Base-by-base conservation (phyloP, 208 protist species). In the Crithidia brevicula region DNA sequence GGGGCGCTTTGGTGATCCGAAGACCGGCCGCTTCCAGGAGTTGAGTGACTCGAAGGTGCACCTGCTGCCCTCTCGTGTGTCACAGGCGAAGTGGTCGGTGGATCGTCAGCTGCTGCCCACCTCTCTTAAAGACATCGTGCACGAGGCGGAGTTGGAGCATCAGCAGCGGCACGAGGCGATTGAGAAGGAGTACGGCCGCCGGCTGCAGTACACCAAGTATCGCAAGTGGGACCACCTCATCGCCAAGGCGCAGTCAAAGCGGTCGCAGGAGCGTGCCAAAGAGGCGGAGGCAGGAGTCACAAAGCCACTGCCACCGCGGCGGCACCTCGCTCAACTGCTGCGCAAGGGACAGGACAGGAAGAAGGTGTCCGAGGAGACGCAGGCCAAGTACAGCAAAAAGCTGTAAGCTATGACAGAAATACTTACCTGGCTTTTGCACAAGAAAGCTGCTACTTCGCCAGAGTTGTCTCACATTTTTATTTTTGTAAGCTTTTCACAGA, bases 171-270 rank as follows among this genome's bases (percentile, higher is more conserved):
- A 79, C 60, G 84, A 93, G 27, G 62, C 71, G 0, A 63, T 94
- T 18, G 89, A 95, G 78, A 47, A 63, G 53, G 82, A 91, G 76
- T 95, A 95, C 67, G 50, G 79, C 43, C 67, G 74, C 4, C 78
- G 77, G 49, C 72, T 88, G 31, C 63, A 86, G 56, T 87, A 88
- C 72, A 81, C 77, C 15, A 66, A 72, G 56, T 95, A 94, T 74
- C 85, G 86, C 28, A 93, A 85, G 73, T 96, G 91, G 91, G 88
- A 94, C 57, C 51, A 62, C 25, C 77, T 96, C 62, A 72, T 96
- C 27, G 65, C 75, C 3, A 85, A 82, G 51, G 88, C 88, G 3
- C 83, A 92, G 67, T 30, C 66, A n/a, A 92, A 84, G 73, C 65
- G 71, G 22, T 58, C 67, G 18, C 20, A 49, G 53, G 50, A 64